phyloP scores from a whole-genome alignment of 352 stramenopile species.

The Phytophthora sansomeana region DNA sequence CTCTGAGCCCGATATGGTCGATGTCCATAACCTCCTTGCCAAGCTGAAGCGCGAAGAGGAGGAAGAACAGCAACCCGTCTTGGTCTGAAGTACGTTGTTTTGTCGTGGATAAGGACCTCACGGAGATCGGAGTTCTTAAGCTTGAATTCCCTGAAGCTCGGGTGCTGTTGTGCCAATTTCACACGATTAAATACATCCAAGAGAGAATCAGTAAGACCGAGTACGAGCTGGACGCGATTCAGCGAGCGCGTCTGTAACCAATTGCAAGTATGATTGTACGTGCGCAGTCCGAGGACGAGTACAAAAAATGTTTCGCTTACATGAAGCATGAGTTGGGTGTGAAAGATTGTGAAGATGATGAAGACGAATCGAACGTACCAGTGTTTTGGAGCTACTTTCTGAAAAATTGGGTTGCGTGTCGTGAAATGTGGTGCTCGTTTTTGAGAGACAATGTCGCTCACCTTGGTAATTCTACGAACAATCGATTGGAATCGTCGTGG shows the following conservation, averaged over 20 bases:
- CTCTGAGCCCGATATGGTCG: neutral
- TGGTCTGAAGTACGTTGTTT: conserved; percentile 12
- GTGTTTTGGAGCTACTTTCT: conserved; percentile 16
- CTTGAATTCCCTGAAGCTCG: conserved; percentile 6
- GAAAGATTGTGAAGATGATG: neutral
- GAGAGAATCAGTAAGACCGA: conserved; percentile 2
- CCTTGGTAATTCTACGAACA: conserved; percentile 30
- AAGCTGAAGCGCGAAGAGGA: conserved; percentile 4
- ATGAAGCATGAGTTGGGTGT: neutral
- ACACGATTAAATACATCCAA: conserved; percentile 28
- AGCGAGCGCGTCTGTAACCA: neutral
- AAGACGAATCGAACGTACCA: neutral
- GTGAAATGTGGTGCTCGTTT: conserved; percentile 12
- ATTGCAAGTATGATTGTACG: conserved; percentile 5
- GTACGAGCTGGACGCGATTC: conserved; percentile 4
- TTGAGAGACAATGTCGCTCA: conserved; percentile 6
- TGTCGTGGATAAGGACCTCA: conserved; percentile 36
- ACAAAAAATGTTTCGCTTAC: neutral
- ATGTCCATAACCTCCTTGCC: conserved; percentile 1
- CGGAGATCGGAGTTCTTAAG: conserved; percentile 22
- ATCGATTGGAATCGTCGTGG: conserved; percentile 17
- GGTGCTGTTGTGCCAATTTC: conserved; percentile 29
- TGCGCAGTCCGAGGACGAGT: neutral
- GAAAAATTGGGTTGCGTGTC: conserved; percentile 18
- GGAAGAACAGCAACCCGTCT: conserved; percentile 10